Evolutionary conservation across 441 rosid species (phyloP).

Genomic region (Rhodomyrtus psidioides): DNA sequence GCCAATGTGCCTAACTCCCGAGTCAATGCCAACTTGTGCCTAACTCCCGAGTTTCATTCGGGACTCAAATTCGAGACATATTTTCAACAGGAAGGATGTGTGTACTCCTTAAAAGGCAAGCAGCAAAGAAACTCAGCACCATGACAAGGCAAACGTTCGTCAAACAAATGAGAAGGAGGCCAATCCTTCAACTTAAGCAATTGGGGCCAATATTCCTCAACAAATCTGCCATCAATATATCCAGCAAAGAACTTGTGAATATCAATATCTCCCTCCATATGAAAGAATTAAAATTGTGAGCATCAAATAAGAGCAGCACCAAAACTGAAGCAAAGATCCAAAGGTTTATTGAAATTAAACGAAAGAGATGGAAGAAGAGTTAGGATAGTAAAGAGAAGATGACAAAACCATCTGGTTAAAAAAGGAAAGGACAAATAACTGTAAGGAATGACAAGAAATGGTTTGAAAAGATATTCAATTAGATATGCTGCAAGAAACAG

Average conservation of each 20-base stretch:
- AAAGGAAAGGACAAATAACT: background rate
- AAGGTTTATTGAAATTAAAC: background rate
- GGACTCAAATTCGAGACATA: too few relatives aligned
- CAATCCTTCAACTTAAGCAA: slow-evolving; percentile 81
- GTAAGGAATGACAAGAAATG: background rate
- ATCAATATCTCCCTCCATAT: slow-evolving; percentile 39
- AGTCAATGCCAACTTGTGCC: too few relatives aligned
- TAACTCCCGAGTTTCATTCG: too few relatives aligned
- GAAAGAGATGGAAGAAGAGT: background rate
- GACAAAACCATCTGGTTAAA: background rate
- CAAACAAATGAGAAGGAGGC: slow-evolving; percentile 69
- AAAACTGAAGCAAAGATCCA: background rate
- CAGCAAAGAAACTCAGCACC: slow-evolving; percentile 53
- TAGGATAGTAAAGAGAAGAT: background rate
- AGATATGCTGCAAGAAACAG: background rate
- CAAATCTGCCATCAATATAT: slow-evolving; percentile 36
- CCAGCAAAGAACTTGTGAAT: slow-evolving; percentile 54
- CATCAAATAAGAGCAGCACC: background rate
- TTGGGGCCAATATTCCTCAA: slow-evolving; percentile 37
- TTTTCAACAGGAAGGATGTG: slow-evolving; percentile 73
- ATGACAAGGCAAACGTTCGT: slow-evolving; percentile 65
- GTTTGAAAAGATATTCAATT: background rate
- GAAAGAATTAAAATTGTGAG: background rate
- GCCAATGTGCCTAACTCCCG: too few relatives aligned
- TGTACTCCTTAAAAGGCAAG: slow-evolving; percentile 82